These are phyloP conservation scores for Starmerella tilneyi DNA, from an alignment of 805 yeast species.

Conservation along the genomic window DNA sequence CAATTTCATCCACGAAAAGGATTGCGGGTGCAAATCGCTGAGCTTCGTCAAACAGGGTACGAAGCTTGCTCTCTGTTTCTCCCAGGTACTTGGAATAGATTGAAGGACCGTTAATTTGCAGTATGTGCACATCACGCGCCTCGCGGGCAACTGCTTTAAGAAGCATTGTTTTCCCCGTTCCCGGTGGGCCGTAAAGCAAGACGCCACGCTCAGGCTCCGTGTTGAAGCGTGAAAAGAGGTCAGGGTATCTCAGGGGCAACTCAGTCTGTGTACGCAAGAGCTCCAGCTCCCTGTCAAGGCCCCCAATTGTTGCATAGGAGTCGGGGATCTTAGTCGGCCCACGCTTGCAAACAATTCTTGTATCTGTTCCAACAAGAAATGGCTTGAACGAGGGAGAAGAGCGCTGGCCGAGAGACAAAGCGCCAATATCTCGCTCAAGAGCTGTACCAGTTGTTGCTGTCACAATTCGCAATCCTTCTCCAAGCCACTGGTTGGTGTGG, in stretches of 20 bases:
- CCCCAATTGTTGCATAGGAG: slow-evolving; percentile 59
- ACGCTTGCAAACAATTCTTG: neutral
- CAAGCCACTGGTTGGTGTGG: slow-evolving; percentile 34
- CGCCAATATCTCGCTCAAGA: slow-evolving; percentile 35
- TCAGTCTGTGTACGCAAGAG: slow-evolving; percentile 57
- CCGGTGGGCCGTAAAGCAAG: slow-evolving; percentile 92
- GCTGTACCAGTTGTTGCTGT: slow-evolving; percentile 40
- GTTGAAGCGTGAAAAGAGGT: slow-evolving; percentile 70
- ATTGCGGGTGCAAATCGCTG: slow-evolving; percentile 75
- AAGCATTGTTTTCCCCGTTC: slow-evolving; percentile 91
- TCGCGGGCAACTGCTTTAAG: slow-evolving; percentile 73
- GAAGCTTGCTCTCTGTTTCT: slow-evolving; percentile 79
- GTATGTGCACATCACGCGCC: slow-evolving; percentile 57
- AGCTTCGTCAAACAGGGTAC: slow-evolving; percentile 79
- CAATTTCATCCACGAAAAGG: slow-evolving; percentile 85
- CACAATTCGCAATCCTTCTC: slow-evolving; percentile 42
- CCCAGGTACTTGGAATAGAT: slow-evolving; percentile 89
- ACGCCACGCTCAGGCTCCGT: slow-evolving; percentile 89
- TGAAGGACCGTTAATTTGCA: slow-evolving; percentile 81
- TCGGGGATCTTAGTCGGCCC: neutral
- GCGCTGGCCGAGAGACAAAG: slow-evolving; percentile 2
- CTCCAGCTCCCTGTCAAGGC: slow-evolving; percentile 54
- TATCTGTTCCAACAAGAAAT: neutral
- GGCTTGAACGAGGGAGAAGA: neutral
- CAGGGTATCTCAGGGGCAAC: slow-evolving; percentile 70